Base-by-base conservation (phyloP, 768 basidiomycete species). In the Thelephora ganbajun region DNA sequence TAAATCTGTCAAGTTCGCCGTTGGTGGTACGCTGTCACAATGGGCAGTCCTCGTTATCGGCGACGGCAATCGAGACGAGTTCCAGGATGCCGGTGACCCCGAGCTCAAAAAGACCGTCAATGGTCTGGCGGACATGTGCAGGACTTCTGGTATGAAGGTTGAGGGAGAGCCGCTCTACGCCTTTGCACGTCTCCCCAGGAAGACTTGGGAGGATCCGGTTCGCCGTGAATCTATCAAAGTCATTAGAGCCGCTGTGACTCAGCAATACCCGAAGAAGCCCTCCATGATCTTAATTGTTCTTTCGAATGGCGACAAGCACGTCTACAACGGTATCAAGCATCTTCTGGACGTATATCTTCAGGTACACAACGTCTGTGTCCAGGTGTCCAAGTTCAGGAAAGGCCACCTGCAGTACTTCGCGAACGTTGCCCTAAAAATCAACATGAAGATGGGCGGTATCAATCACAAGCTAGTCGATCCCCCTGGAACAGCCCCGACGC, bases 1-100 rank as follows among this genome's bases (percentile, higher is more conserved):
- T 43, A 62, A 72, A 43, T 68, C 71, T 39, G 69, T 82, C 54
- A 76, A 72, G 53, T 89, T 89, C 56, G 64, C 74, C 2, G 62
- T 58, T 20, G 82, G 83, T 9, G 76, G 68, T 6, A 61, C 55
- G 12, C 60, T 90, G 44, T 65, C 66, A 20, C 74, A 73, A 19
- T 87, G 84, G 83, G 73, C 70, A 1, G 79, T 87, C 11, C 63
- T 90, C 12, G 63, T 86, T 37, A 76, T 90, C 53, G 64, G 68
- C 48, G 85, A 87, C 53, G 67, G 71, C 11, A 69, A 69, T 45
- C 57, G 73, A n/a, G 74, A 76, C 37, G 84, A 88, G 56, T 88
- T 88, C 53, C 33, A 36, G 1, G 71, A 68, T 9, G 50, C 67
- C 2, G 48, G 62, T 5, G 87, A 89, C 54, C 74, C 73, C 2